phyloP scores from a whole-genome alignment of 352 stramenopile species.

The Pythium myriotylum region DNA sequence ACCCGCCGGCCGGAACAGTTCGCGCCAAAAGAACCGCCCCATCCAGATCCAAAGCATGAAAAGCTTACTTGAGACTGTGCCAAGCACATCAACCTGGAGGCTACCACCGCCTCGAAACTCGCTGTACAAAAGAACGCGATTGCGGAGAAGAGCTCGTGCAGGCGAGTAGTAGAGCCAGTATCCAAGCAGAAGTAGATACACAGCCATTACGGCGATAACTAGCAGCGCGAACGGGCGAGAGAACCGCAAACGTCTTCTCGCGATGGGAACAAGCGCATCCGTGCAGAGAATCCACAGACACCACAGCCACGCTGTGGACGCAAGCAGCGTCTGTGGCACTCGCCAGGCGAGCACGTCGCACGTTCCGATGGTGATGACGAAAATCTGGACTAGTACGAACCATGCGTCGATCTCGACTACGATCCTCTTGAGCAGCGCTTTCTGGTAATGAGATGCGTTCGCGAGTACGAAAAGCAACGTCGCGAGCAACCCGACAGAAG shows the following conservation, averaged over 20 bases:
- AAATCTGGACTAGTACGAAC: conserved; percentile 8
- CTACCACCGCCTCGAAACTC: neutral
- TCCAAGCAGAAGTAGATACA: neutral
- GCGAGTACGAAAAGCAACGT: neutral
- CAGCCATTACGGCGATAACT: neutral
- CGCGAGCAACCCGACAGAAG: neutral
- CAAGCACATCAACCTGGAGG: conserved; percentile 3
- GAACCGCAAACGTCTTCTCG: neutral
- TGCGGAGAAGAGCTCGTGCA: neutral
- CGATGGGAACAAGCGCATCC: conserved; percentile 2
- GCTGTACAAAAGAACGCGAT: neutral
- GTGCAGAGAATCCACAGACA: conserved; percentile 9
- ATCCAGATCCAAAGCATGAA: conserved; percentile 12
- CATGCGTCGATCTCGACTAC: conserved; percentile 5
- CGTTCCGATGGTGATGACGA: neutral
- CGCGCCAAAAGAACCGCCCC: conserved; percentile 10
- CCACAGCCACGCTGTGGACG: conserved; percentile 7
- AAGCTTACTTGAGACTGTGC: neutral
- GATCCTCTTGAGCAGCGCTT: neutral
- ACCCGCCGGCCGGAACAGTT: conserved; percentile 1
- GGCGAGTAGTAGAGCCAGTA: conserved; percentile 6
- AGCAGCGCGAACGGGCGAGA: neutral
- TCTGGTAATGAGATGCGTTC: conserved; percentile 2
- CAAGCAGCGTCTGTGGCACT: neutral
- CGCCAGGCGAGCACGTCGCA: conserved; percentile 8